Evolutionary conservation across 371 early-diverging fungal genomes (phyloP).

Genomic region (Mucor velutinosus): DNA sequence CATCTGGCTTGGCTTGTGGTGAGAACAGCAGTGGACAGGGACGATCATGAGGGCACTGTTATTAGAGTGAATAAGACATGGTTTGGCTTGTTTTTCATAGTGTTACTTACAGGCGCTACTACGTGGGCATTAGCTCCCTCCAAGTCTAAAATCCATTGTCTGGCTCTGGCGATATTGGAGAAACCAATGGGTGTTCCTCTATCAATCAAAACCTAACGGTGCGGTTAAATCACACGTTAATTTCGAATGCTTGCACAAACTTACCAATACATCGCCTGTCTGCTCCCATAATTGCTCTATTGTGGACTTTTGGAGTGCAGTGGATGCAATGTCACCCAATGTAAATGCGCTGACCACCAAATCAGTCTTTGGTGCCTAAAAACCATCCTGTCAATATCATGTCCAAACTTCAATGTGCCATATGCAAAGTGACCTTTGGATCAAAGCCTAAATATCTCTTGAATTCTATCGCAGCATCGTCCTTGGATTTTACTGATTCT

Average conservation of each 20-base stretch:
- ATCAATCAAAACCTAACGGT: slow-evolving; percentile 71
- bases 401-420: not conserved
- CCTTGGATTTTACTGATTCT: slow-evolving; percentile 13
- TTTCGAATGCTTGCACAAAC: not conserved
- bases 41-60: slow-evolving; percentile 77
- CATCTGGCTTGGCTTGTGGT: slow-evolving; percentile 42
- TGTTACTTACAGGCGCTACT: slow-evolving; percentile 1
- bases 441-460: slow-evolving; percentile 65
- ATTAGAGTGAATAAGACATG: not conserved
- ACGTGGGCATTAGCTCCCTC: slow-evolving; percentile 52
- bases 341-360: slow-evolving; percentile 78
- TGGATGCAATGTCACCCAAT: slow-evolving; percentile 73
- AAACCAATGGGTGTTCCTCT: slow-evolving; percentile 86
- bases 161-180: slow-evolving; percentile 68
- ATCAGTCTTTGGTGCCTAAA: slow-evolving; percentile 53
- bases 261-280: slow-evolving; percentile 77
- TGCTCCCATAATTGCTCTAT: slow-evolving; percentile 78
- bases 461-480: slow-evolving; percentile 48
- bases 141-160: slow-evolving; percentile 66
- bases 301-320: slow-evolving; percentile 63
- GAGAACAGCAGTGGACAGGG: slow-evolving; percentile 69
- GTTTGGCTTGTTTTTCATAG: not conserved
- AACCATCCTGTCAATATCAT: not conserved
- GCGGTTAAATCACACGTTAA: not conserved
- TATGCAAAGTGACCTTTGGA: slow-evolving; percentile 32